phyloP scores from a whole-genome alignment of 352 stramenopile genomes.

The Saprolegnia parasitica region DNA sequence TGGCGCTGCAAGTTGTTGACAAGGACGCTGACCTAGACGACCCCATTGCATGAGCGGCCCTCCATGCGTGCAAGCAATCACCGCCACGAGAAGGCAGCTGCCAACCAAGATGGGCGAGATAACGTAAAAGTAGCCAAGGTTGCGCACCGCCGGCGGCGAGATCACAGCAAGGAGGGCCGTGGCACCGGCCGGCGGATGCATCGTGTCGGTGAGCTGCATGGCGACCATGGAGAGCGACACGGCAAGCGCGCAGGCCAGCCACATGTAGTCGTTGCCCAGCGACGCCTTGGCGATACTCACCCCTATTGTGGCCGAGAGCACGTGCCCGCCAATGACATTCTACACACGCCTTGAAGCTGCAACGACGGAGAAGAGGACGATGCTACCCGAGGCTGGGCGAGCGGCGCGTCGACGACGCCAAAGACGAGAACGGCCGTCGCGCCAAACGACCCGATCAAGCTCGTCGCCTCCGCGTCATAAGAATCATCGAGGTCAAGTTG shows the following conservation, averaged over 20 bases:
- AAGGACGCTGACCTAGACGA: constrained; percentile 17
- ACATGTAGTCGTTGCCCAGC: constrained; percentile 22
- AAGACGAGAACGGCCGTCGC: constrained; percentile 39
- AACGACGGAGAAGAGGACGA: not conserved
- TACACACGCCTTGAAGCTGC: not conserved
- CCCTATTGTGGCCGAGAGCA: constrained; percentile 32
- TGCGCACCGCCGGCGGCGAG: constrained; percentile 25
- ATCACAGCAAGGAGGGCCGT: constrained; percentile 35
- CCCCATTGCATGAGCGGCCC: not conserved
- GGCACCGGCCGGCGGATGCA: constrained; percentile 35
- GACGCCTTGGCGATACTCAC: constrained; percentile 31
- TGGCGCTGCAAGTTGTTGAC: constrained; percentile 33
- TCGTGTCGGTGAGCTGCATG: constrained; percentile 37
- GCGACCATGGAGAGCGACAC: constrained; percentile 32
- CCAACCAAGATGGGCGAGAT: constrained; percentile 30
- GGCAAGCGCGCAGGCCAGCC: constrained; percentile 31
- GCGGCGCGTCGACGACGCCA: constrained; percentile 29
- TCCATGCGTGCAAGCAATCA: not conserved
- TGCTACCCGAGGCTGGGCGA: constrained; percentile 34
- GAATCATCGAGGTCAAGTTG: not conserved
- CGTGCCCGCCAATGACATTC: constrained; percentile 34
- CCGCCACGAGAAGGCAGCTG: constrained; percentile 28
- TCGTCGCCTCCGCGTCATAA: constrained; percentile 13
- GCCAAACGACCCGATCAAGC: constrained; percentile 35
- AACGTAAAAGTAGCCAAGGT: constrained; percentile 33